Evolutionary conservation across 163 green algal genomes (phyloP).

Genomic region (Chloromonas sp.): DNA sequence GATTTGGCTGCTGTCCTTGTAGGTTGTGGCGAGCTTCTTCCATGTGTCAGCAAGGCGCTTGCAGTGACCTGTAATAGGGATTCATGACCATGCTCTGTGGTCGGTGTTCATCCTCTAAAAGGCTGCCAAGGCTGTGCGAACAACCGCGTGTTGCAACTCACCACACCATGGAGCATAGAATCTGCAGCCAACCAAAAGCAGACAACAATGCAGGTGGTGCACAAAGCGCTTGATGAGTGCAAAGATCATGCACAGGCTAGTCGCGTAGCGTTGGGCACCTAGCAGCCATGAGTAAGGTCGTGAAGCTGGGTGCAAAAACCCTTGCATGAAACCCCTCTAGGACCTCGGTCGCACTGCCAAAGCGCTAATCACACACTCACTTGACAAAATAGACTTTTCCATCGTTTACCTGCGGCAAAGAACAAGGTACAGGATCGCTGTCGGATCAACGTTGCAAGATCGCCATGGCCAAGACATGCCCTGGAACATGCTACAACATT

Average conservation of each 20-base stretch:
- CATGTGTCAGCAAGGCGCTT: constrained; percentile 68
- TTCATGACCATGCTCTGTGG: not conserved
- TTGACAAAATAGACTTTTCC: constrained; percentile 72
- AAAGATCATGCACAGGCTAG: not conserved
- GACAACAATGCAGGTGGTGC: not conserved
- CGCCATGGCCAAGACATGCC: too few relatives aligned
- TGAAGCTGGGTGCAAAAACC: not conserved
- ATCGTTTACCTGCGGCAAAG: constrained; percentile 36
- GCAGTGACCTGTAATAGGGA: constrained; percentile 54
- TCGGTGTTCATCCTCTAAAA: not conserved
- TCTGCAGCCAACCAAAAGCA: constrained; percentile 5
- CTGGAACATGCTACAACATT: too few relatives aligned
- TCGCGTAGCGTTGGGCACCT: not conserved
- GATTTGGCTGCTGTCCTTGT: constrained; percentile 37
- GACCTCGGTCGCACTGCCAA: not conserved
- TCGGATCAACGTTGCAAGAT: not conserved
- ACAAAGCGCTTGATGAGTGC: too few relatives aligned
- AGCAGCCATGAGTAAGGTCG: too few relatives aligned
- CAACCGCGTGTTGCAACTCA: constrained; percentile 17
- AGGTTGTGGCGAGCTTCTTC: constrained; percentile 49
- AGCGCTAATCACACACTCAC: constrained; percentile 7
- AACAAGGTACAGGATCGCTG: not conserved
- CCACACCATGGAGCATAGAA: constrained; percentile 65
- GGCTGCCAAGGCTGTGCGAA: not conserved
- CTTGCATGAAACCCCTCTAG: not conserved